A percentile compares a stretch with the other conserved stretches of the same genome.
phyloP scores from a whole-genome alignment of 371 early-diverging fungal genomes.

The Thermomucor indicae-seudaticae region DNA sequence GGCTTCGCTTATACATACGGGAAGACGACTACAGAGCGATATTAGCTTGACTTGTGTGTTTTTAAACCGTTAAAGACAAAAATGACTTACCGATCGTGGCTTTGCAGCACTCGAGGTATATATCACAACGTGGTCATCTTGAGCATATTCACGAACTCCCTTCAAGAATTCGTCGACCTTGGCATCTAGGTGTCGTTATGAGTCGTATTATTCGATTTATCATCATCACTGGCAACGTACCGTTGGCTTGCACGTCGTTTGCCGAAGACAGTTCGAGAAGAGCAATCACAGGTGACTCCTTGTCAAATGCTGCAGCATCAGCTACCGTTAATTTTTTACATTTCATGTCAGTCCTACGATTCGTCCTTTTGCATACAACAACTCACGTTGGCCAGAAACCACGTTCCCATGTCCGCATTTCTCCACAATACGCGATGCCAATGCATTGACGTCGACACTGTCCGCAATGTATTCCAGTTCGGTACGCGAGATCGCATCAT shows the following conservation, averaged over 20 bases:
- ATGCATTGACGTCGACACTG: conserved; percentile 25
- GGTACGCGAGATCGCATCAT: conserved; percentile 21
- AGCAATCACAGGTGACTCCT: conserved; percentile 6
- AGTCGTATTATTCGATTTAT: background rate
- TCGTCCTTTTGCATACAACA: background rate
- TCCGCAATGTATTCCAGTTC: conserved; percentile 35
- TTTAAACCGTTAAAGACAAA: background rate
- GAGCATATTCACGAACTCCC: conserved; percentile 19
- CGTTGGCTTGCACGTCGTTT: conserved; percentile 23
- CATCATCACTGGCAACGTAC: conserved; percentile 12
- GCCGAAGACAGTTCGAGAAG: conserved; percentile 25
- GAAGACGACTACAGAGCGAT: background rate
- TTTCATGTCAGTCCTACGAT: background rate
- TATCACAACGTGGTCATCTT: conserved; percentile 38
- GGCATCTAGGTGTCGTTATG: conserved; percentile 16
- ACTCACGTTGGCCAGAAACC: background rate
- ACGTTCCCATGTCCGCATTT: conserved; percentile 17
- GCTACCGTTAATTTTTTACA: background rate
- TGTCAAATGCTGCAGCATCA: background rate
- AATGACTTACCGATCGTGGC: conserved; percentile 10
- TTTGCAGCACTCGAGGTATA: conserved; percentile 44
- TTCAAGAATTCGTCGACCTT: conserved; percentile 25
- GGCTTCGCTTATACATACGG: conserved; percentile 8
- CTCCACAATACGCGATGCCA: conserved; percentile 24
- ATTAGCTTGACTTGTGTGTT: background rate